These are phyloP conservation scores for Roridomyces roridus DNA, from an alignment of 768 basidiomycete species.

Conservation along the genomic window DNA sequence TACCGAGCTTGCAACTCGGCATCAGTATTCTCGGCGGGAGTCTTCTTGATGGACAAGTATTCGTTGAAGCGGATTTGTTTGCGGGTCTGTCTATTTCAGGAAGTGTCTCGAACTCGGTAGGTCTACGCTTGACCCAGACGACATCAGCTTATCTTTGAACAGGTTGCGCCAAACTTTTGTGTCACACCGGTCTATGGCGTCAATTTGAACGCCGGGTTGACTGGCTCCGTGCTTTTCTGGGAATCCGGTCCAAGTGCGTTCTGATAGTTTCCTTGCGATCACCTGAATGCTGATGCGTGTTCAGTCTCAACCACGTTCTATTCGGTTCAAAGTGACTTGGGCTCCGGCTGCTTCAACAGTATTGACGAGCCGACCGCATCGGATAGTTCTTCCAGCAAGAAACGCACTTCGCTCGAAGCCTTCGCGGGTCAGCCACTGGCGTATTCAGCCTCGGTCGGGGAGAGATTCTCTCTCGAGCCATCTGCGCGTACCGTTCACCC, in stretches of 20 bases:
- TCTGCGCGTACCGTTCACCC: background rate
- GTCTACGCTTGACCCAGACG: background rate
- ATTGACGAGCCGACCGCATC: background rate
- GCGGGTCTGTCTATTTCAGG: conserved; percentile 28
- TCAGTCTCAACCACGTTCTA: background rate
- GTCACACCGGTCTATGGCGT: background rate
- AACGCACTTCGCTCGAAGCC: background rate
- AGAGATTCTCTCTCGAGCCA: background rate
- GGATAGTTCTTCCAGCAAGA: background rate
- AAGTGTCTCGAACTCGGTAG: conserved; percentile 21
- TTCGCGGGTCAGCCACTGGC: background rate
- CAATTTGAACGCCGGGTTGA: conserved; percentile 1
- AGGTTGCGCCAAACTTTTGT: conserved; percentile 6
- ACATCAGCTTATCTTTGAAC: background rate
- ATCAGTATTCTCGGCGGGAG: conserved; percentile 26
- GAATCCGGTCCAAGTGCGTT: background rate
- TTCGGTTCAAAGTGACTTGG: background rate
- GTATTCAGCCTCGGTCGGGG: background rate
- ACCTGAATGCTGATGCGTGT: background rate
- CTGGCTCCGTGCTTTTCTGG: conserved; percentile 7
- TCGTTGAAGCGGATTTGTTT: conserved; percentile 23
- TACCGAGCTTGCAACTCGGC: conserved; percentile 32
- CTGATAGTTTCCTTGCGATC: background rate
- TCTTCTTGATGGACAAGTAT: conserved; percentile 27
- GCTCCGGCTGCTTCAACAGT: background rate